Conservation (phyloP, 2,329 filamentous ascomycete species). For the Cytospora mali region DNA sequence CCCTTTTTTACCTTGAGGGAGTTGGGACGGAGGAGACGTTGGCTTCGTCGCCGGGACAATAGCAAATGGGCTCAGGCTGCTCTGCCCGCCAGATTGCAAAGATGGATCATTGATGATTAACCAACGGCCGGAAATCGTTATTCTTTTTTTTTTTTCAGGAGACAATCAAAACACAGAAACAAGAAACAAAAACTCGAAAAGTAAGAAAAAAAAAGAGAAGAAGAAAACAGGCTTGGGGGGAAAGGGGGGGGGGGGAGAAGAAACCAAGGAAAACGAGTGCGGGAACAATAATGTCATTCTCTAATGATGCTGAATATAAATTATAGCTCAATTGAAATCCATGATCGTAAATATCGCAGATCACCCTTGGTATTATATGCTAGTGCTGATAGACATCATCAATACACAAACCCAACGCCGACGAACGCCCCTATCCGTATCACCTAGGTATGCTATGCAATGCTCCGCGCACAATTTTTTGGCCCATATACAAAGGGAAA, state of each 20-base stretch:
- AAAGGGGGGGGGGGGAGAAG: too few species aligned
- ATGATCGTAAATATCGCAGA: too few species aligned
- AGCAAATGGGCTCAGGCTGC: not conserved
- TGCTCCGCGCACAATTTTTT: not conserved
- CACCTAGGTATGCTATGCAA: not conserved
- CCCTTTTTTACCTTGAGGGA: not conserved
- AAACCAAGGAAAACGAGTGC: too few species aligned
- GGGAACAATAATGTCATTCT: too few species aligned
- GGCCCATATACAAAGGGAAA: not conserved
- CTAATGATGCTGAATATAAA: too few species aligned
- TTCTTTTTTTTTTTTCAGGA: too few species aligned
- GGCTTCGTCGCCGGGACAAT: not conserved
- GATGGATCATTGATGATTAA: constrained; percentile 1
- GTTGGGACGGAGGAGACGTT: not conserved
- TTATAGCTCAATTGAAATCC: too few species aligned
- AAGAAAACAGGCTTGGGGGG: too few species aligned
- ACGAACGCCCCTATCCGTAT: not conserved
- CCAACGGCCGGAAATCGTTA: not conserved
- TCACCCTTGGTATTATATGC: too few species aligned
- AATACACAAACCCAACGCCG: not conserved
- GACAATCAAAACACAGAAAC: too few species aligned
- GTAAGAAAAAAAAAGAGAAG: too few species aligned
- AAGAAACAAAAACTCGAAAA: too few species aligned
- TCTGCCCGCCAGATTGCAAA: constrained; percentile 2
- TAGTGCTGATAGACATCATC: not conserved